Percentiles rank a stretch among this genome's conserved stretches.
phyloP scores from a whole-genome alignment of 2,329 filamentous ascomycete genomes.

The Septoria petroselini region DNA sequence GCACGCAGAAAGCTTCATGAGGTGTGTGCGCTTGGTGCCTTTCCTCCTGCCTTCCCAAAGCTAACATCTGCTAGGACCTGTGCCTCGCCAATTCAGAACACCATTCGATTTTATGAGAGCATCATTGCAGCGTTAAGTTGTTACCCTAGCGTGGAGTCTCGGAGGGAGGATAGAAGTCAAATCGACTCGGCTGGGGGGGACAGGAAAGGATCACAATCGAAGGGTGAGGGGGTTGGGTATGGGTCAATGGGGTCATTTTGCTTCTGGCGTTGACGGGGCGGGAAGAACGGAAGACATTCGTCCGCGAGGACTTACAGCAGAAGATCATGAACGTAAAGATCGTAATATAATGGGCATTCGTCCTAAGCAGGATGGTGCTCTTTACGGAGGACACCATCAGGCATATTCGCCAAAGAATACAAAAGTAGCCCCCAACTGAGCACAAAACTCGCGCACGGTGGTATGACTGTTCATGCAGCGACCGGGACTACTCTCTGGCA shows the following conservation, averaged over 20 bases:
- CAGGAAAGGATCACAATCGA: conserved; percentile 10
- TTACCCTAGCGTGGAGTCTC: conserved; percentile 32
- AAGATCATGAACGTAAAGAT: conserved; percentile 3
- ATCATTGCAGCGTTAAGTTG: conserved; percentile 32
- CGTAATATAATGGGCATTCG: conserved; percentile 18
- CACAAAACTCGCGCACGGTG: too few relatives aligned
- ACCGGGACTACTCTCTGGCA: too few relatives aligned
- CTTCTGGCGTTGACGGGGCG: background rate
- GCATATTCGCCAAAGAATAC: too few relatives aligned
- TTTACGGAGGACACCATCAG: background rate
- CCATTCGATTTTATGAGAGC: conserved; percentile 20
- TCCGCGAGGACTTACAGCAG: conserved; percentile 27
- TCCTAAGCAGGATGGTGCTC: background rate
- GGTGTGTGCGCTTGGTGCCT: background rate
- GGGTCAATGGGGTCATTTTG: conserved; percentile 4
- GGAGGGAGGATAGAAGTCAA: conserved; percentile 17
- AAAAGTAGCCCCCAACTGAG: too few relatives aligned
- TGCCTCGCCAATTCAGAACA: background rate
- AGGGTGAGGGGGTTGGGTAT: conserved; percentile 3
- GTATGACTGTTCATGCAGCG: too few relatives aligned
- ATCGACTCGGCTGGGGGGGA: conserved; percentile 7
- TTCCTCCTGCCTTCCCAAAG: background rate
- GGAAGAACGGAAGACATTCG: conserved; percentile 20
- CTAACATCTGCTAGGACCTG: background rate
- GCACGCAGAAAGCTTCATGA: conserved; percentile 44